Evolutionary conservation across 495 filamentous ascomycete genomes (phyloP).

Genomic region (Aspergillus bridgeri): DNA sequence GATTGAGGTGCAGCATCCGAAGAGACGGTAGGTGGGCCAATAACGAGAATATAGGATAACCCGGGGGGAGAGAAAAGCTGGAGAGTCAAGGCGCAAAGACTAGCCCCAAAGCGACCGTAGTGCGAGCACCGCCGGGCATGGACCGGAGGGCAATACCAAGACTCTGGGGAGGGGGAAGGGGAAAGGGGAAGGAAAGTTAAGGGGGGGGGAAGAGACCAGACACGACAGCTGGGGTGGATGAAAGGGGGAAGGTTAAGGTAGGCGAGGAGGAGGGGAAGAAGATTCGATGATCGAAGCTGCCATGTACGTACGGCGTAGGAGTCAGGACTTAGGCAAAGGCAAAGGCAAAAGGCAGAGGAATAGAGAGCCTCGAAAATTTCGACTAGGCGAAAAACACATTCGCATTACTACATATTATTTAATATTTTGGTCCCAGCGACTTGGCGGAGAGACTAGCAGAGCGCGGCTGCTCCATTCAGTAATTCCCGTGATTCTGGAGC

Average conservation of each 20-base stretch:
- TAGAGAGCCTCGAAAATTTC: neutral
- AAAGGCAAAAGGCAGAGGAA: neutral
- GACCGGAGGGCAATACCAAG: neutral
- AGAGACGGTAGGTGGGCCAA: slow-evolving; percentile 9
- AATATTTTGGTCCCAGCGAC: too few species aligned
- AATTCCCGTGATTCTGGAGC: too few species aligned
- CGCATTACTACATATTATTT: too few species aligned
- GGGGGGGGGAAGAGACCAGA: too few species aligned
- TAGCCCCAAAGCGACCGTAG: slow-evolving; percentile 11
- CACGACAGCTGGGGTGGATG: neutral
- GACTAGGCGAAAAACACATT: neutral
- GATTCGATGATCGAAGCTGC: neutral
- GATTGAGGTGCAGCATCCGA: slow-evolving; percentile 32
- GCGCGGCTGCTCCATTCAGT: too few species aligned
- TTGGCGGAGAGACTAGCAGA: too few species aligned
- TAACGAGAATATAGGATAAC: slow-evolving; percentile 2
- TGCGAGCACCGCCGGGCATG: neutral
- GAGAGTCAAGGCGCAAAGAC: slow-evolving; percentile 4
- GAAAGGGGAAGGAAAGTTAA: neutral
- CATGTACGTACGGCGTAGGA: too few species aligned
- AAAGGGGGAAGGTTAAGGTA: neutral
- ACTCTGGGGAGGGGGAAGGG: neutral
- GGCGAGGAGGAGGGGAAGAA: neutral
- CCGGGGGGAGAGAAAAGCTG: slow-evolving; percentile 3
- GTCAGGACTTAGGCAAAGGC: neutral